Evolutionary conservation across 108 stramenopile genomes (phyloP), one percentile per base, ranked within the genome.

Genomic region (Pelagomonas calceolata): DNA sequence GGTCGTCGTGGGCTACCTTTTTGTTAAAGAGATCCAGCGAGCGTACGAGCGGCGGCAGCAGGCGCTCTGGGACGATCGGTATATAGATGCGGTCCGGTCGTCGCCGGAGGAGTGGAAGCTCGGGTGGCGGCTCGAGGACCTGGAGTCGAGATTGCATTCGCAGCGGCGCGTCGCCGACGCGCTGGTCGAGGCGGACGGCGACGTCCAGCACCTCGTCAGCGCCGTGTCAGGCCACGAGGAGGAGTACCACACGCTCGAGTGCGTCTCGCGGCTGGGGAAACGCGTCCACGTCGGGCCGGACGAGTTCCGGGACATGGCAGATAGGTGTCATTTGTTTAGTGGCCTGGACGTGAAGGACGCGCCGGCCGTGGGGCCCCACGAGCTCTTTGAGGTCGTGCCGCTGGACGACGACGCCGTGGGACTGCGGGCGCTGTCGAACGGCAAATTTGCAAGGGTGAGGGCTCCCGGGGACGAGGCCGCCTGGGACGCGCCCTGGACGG

Each of bases 251-350:
- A 60, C 51, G 51, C 14, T 60, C 21, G 21, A 60, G 7, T 60
- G 51, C 51, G 14, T 26, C 21, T 4, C 51, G 51, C 14, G 51
- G 51, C 51, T 12, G n/a, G 66, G 66, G 31, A n/a, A 21, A 0
- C 4, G 14, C 32, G 46, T 72, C 64, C 71, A 60, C 30, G 32
- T 72, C 29, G 71, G 71, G 15, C 36, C 32, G 16, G 63, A 66
- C 63, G 71, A 72, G 46, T 72, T 39, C 65, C 71, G 71, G 10
- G 71, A 72, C 39, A 31, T 34, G 65, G 3, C 46, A 21, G 71
- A 72, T 35, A 1, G 31, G 71, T 72, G 71, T 64, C 66, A 66
- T 21, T 21, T 65, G 34, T 72, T 66, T 35, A n/a, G 64, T 3
- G 16, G 15, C 15, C 5, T 39, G 37, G 32, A n/a, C 29, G 12